Percentiles rank a stretch among this genome's conserved stretches.
phyloP scores from a whole-genome alignment of 2,329 filamentous ascomycete genomes.

The Scolecobasidium constrictum region DNA sequence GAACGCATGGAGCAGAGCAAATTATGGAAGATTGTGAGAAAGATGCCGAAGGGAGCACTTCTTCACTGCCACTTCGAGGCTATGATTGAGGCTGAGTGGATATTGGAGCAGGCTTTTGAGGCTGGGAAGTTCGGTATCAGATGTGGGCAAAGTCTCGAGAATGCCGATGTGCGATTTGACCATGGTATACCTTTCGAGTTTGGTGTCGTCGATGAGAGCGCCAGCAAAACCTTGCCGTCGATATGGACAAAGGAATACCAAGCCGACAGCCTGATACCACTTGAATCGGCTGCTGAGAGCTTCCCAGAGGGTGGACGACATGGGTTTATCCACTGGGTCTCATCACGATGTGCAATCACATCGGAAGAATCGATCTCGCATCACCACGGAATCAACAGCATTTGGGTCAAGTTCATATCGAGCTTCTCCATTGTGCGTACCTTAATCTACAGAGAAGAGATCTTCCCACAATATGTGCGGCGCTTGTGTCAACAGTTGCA shows the following conservation, averaged over 20 bases:
- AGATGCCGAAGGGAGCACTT: slow-evolving; percentile 80
- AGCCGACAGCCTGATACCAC: slow-evolving; percentile 45
- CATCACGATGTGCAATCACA: slow-evolving; percentile 59
- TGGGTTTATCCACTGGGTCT: slow-evolving; percentile 71
- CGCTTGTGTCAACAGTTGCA: slow-evolving; percentile 59
- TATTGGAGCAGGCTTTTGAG: slow-evolving; percentile 60
- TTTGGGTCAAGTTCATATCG: slow-evolving; percentile 72
- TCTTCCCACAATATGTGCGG: slow-evolving; percentile 67
- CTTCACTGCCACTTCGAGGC: slow-evolving; percentile 84
- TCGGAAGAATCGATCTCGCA: slow-evolving; percentile 64
- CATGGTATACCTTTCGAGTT: slow-evolving; percentile 54
- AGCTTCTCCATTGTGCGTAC: slow-evolving; percentile 65
- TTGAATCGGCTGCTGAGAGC: slow-evolving; percentile 53
- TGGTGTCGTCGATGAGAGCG: too few relatives aligned
- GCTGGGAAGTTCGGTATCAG: slow-evolving; percentile 65
- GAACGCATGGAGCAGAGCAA: slow-evolving; percentile 75
- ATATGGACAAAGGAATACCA: slow-evolving; percentile 60
- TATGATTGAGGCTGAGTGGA: slow-evolving; percentile 78
- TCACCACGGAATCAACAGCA: slow-evolving; percentile 70
- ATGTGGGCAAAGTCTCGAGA: slow-evolving; percentile 46
- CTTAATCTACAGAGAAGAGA: slow-evolving; percentile 81
- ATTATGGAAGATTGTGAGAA: slow-evolving; percentile 73
- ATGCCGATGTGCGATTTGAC: slow-evolving; percentile 40
- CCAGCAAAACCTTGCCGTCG: slow-evolving; percentile 24
- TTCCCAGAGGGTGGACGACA: slow-evolving; percentile 62